Percentiles rank a stretch among this genome's conserved stretches.
Conservation (phyloP, 2,329 filamentous ascomycete species). For the Beauveria brongniartii region DNA sequence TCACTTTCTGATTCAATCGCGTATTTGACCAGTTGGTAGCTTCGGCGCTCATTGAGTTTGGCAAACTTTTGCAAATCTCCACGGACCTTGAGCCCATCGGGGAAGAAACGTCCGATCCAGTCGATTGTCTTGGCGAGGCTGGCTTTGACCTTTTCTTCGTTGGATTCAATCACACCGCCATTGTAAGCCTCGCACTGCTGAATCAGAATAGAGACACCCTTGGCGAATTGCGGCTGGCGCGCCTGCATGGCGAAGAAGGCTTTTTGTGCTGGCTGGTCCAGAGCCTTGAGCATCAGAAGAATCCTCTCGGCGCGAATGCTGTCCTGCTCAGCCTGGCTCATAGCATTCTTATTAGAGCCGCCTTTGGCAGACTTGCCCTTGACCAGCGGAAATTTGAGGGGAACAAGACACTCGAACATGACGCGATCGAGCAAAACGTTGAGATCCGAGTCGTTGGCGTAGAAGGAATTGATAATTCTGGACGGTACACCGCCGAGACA, state of each 20-base stretch:
- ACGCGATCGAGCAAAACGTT: slow-evolving; percentile 79
- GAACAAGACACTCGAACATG: slow-evolving; percentile 81
- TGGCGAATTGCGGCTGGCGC: slow-evolving; percentile 66
- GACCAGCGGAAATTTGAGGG: slow-evolving; percentile 70
- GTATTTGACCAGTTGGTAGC: slow-evolving; percentile 82
- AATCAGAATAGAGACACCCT: slow-evolving; percentile 67
- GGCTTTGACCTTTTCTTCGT: slow-evolving; percentile 59
- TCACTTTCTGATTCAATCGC: slow-evolving; percentile 79
- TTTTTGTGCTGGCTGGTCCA: slow-evolving; percentile 70
- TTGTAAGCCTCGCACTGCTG: slow-evolving; percentile 85
- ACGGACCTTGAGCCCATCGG: slow-evolving; percentile 63
- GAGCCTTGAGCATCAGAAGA: slow-evolving; percentile 67
- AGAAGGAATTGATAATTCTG: slow-evolving; percentile 78
- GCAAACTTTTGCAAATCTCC: slow-evolving; percentile 84
- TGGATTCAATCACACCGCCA: slow-evolving; percentile 70
- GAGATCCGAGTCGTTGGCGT: slow-evolving; percentile 81
- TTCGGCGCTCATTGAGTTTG: slow-evolving; percentile 81
- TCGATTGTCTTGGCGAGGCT: slow-evolving; percentile 66
- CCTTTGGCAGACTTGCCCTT: slow-evolving; percentile 55
- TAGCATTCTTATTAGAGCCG: slow-evolving; percentile 35
- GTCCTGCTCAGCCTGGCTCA: slow-evolving; percentile 56
- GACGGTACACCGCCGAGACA: slow-evolving; percentile 78
- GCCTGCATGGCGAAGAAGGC: slow-evolving; percentile 84
- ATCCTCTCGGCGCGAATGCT: slow-evolving; percentile 78
- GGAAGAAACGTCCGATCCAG: slow-evolving; percentile 65